Evolutionary conservation across 2,329 filamentous ascomycete genomes (phyloP).

Genomic region (Cercospora citrullina): DNA sequence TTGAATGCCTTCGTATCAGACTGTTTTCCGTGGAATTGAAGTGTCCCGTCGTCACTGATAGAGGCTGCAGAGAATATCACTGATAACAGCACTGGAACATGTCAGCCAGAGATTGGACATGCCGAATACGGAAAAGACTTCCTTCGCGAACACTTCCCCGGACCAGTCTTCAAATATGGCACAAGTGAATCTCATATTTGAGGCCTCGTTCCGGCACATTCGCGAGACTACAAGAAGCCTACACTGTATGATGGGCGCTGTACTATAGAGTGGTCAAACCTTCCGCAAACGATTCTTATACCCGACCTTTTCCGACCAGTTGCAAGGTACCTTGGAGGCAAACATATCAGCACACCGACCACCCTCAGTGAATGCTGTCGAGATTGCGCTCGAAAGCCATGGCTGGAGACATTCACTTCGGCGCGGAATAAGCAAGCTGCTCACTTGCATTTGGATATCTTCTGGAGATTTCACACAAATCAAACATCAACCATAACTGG

Average conservation of each 20-base stretch:
- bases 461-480: not conserved
- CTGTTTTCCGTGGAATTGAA: not conserved
- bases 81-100: not conserved
- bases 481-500: not conserved
- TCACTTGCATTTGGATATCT: not conserved
- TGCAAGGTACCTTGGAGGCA: not conserved
- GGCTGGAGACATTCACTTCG: not conserved
- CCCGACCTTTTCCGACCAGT: not conserved
- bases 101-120: not conserved
- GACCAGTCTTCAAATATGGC: not conserved
- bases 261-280: not conserved
- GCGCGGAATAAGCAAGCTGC: not conserved
- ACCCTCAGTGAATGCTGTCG: not conserved
- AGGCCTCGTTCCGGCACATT: not conserved
- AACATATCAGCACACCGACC: not conserved
- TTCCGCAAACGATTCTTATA: not conserved
- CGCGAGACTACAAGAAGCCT: not conserved
- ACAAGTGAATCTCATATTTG: not conserved
- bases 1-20: not conserved
- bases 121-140: not conserved
- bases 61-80: not conserved
- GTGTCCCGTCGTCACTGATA: not conserved
- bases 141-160: not conserved
- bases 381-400: not conserved
- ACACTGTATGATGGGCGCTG: not conserved